These are phyloP conservation scores for Penicillium sp. DNA, from an alignment of 2,329 filamentous ascomycete genomes.

Conservation along the genomic window DNA sequence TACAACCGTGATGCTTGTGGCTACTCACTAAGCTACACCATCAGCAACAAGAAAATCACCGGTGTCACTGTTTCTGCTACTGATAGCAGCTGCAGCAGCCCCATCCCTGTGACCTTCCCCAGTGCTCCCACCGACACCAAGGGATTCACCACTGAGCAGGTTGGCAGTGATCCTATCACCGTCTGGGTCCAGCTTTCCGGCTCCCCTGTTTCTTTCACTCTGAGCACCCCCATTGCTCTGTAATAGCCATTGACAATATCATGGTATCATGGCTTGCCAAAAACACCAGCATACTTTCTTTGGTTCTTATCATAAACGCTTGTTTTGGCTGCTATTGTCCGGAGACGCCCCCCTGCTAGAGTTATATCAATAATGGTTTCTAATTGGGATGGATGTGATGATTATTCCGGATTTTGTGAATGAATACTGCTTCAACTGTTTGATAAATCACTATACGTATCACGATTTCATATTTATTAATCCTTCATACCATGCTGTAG, in stretches of 20 bases:
- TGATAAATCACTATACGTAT: background rate
- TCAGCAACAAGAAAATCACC: conserved; percentile 51
- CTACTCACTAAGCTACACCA: conserved; percentile 54
- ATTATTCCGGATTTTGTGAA: background rate
- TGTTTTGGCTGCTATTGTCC: background rate
- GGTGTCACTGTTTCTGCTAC: conserved; percentile 56
- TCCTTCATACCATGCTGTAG: background rate
- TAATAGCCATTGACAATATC: conserved; percentile 18
- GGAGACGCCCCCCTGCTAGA: background rate
- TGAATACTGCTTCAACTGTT: background rate
- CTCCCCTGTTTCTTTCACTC: conserved; percentile 49
- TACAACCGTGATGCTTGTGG: conserved; percentile 59
- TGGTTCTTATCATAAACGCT: background rate
- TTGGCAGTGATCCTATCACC: conserved; percentile 60
- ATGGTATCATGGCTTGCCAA: background rate
- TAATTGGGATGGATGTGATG: background rate
- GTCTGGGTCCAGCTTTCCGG: conserved; percentile 55
- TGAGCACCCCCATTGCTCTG: conserved; percentile 43
- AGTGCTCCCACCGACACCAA: conserved; percentile 48
- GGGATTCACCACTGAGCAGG: conserved; percentile 54
- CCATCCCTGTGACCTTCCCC: conserved; percentile 61
- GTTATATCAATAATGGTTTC: background rate
- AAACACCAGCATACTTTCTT: background rate
- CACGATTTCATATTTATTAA: background rate
- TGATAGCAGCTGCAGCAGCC: conserved; percentile 55